Evolutionary conservation across 2,329 filamentous ascomycete species (phyloP), one percentile per base, ranked within the genome.

Genomic region (Tetracladium maxilliforme): DNA sequence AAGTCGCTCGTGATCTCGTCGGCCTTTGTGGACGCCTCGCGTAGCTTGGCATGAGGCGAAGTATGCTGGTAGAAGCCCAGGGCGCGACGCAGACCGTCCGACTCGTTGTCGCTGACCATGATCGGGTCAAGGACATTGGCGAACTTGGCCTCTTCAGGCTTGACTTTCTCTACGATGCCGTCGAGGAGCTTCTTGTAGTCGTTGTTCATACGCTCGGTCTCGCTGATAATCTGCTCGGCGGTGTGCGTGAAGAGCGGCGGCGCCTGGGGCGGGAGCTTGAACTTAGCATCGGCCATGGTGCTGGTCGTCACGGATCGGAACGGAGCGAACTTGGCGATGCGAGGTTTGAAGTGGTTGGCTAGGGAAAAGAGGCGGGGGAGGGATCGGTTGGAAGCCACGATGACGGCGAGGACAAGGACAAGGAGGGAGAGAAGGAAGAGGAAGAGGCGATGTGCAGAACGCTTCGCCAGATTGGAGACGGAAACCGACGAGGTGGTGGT

Each of bases 61-160:
- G 87, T 77, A 35, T 80, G 73, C 43, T 84, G 76, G 49, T 86
- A 87, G 52, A 90, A 86, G 35, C 72, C 71, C 26, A 86, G 53
- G 35, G 84, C 84, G 31, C 72, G 62, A 23, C 61, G 52, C 33
- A 63, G 58, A 14, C 79, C 56, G 2, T 59, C 57, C 36, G 64
- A 58, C 21, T 58, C 43, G 47, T 86, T 79, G 52, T 84, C 77
- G 40, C 80, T 12, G n/a, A 64, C 58, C 38, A 62, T 60, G 42
- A 61, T 20, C 68, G 35, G 64, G 56, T 15, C 54, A 45, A 61
- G 28, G 21, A 56, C 53, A 36, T 57, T 63, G 22, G 54, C 42
- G 42, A 66, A 67, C 10, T 43, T 52, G 6, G 62, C 61, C 16
- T 40, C 49, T 22, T 56, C 56, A n/a, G 59, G 52, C 25, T 70